phyloP scores from a whole-genome alignment of 169 alveolate species.

The Plasmodium reichenowi region DNA sequence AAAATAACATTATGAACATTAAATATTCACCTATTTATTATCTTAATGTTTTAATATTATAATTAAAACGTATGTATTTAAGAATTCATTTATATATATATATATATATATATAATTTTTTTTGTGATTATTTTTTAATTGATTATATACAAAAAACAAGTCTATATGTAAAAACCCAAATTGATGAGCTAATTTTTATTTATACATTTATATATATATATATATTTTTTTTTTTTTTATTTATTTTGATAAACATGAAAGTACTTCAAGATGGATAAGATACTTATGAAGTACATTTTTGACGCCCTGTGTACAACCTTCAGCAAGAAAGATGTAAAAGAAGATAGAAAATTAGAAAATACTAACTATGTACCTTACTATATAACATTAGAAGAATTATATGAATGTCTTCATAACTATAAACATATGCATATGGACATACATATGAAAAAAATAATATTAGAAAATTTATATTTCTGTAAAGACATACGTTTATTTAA shows the following conservation, averaged over 20 bases:
- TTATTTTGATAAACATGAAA: not conserved
- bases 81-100: too few relatives aligned
- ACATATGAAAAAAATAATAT: slow-evolving; percentile 64
- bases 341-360: slow-evolving; percentile 19
- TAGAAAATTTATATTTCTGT: slow-evolving; percentile 27
- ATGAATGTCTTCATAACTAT: slow-evolving; percentile 45
- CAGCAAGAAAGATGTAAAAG: slow-evolving; percentile 15
- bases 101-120: too few relatives aligned
- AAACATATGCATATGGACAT: slow-evolving; percentile 62
- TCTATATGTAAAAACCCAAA: too few relatives aligned
- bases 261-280: slow-evolving; percentile 31
- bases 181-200: too few relatives aligned
- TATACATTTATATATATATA: not conserved
- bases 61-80: too few relatives aligned
- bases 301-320: slow-evolving; percentile 61
- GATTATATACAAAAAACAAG: too few relatives aligned
- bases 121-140: too few relatives aligned
- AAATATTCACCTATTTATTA: too few relatives aligned
- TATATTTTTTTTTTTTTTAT: not conserved
- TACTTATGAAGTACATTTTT: slow-evolving; percentile 39
- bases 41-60: too few relatives aligned
- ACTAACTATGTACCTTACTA: slow-evolving; percentile 20
- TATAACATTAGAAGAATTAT: slow-evolving; percentile 62
- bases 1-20: too few relatives aligned
- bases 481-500: slow-evolving; percentile 50